Base-by-base conservation (phyloP, 1,284 basidiomycete species). In the Ustilago crameri region DNA sequence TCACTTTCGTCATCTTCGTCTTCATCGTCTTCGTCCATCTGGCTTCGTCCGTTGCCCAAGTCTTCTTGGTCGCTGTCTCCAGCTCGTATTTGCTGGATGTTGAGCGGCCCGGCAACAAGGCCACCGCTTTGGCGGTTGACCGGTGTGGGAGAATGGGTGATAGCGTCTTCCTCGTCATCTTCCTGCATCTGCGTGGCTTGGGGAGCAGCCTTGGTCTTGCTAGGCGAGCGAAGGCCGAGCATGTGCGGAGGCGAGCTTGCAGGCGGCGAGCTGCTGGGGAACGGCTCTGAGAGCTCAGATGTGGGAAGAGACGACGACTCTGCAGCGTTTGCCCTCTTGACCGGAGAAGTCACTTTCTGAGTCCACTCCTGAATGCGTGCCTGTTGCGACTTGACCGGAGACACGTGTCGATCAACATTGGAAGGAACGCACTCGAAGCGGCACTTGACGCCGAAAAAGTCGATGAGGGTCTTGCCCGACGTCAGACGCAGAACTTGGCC, bases 371-470 rank as follows among this genome's bases (percentile, higher is more conserved):
- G 48, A 23, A 52, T 42, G 38, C 48, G 46, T 20, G 55, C 50
- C 35, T 60, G 51, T 34, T 49, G 40, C 4, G 53, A 57, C 54
- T 71, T 64, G 51, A 54, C 45, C 10, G 65, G 58, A 12, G 58
- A 68, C 34, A 51, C 35, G 26, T 37, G 35, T n/a, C 48, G 52
- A 1, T 70, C 67, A 9, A 32, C 18, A 22, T 17, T 64, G 24
- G 68, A 57, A 24, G 68, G 42, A 22, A 61, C 46, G 18, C 64
- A 53, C n/a, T 67, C 58, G 27, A 79, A 69, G 34, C 57, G 56
- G 34, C 68, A 61, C 50, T 70, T 46, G 58, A 70, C 56, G n/a
- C 77, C 79, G 50, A 81, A 81, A 46, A 79, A 81, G 63, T 79
- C 79, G 38, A 81, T 66, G 24, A 61, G 34, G 5, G 67, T 65